Percentiles rank a stretch among this genome's conserved stretches.
Conservation (phyloP, 2,329 filamentous ascomycete genomes). For the Alternaria brassicicola region DNA sequence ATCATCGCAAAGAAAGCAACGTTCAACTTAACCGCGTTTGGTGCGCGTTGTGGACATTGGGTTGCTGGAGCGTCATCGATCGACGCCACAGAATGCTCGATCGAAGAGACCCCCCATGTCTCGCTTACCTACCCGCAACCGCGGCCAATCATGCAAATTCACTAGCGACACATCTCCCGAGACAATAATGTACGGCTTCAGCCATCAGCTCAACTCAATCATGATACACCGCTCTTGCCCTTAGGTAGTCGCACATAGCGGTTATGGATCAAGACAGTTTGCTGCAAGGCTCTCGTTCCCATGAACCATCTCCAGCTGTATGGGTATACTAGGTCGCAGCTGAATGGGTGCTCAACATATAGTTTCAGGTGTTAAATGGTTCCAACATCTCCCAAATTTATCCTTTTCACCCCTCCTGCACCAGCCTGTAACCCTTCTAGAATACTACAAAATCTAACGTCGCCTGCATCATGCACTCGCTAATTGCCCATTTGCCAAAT, state of each 20-base stretch:
- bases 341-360: too few relatives aligned
- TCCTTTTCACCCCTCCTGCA: background rate
- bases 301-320: background rate
- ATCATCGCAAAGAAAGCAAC: conserved; percentile 9
- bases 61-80: conserved; percentile 18
- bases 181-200: background rate
- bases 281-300: background rate
- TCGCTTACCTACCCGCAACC: background rate
- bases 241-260: background rate
- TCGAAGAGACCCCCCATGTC: conserved; percentile 4
- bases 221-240: background rate
- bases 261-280: background rate
- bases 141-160: background rate
- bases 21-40: conserved; percentile 2
- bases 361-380: too few relatives aligned
- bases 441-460: background rate
- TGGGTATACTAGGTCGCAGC: background rate
- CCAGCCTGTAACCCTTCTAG: background rate
- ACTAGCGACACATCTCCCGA: background rate
- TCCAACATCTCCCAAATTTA: background rate
- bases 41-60: conserved; percentile 7
- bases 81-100: background rate
- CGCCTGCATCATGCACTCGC: background rate
- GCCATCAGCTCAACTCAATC: background rate
- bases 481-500: background rate